A percentile compares a stretch with the other conserved stretches of the same genome.
Evolutionary conservation across 2,329 filamentous ascomycete genomes (phyloP).

Genomic region (Madurella fahalii): DNA sequence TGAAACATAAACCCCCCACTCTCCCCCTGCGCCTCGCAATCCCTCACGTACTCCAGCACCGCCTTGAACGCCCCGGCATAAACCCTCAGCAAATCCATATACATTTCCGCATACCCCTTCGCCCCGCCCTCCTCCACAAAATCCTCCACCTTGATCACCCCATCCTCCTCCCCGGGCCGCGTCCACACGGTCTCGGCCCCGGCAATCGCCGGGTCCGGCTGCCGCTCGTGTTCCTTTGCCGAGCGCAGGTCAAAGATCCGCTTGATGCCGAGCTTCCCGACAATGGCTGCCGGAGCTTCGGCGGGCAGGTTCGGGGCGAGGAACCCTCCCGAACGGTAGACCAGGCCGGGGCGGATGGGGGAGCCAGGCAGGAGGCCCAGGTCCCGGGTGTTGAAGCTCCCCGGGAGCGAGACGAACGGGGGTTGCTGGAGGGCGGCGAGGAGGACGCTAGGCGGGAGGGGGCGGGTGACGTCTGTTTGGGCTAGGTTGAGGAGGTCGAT

Average conservation of each 20-base stretch:
- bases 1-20: conserved; percentile 48
- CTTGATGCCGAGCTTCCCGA: conserved; percentile 33
- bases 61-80: conserved; percentile 39
- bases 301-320: conserved; percentile 34
- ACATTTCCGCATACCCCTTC: conserved; percentile 43
- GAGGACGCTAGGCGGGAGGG: conserved; percentile 30
- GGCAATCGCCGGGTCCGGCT: conserved; percentile 42
- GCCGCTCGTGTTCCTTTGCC: conserved; percentile 37
- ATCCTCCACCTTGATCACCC: conserved; percentile 34
- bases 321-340: conserved; percentile 44
- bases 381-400: conserved; percentile 51
- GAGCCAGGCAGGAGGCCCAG: conserved; percentile 39
- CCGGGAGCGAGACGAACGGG: conserved; percentile 45
- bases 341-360: conserved; percentile 37
- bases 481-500: conserved; percentile 37
- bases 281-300: conserved; percentile 30
- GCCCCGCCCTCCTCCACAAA: conserved; percentile 46
- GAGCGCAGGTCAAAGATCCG: conserved; percentile 51
- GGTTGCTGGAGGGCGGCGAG: conserved; percentile 34
- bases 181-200: conserved; percentile 46
- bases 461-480: conserved; percentile 38
- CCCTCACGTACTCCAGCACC: conserved; percentile 46
- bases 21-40: conserved; percentile 26
- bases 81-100: conserved; percentile 42
- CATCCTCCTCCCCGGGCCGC: conserved; percentile 35